Evolutionary conservation across 1,284 basidiomycete species (phyloP), one percentile per base, ranked within the genome.

Genomic region (Microbotryum silenes-acaulis): DNA sequence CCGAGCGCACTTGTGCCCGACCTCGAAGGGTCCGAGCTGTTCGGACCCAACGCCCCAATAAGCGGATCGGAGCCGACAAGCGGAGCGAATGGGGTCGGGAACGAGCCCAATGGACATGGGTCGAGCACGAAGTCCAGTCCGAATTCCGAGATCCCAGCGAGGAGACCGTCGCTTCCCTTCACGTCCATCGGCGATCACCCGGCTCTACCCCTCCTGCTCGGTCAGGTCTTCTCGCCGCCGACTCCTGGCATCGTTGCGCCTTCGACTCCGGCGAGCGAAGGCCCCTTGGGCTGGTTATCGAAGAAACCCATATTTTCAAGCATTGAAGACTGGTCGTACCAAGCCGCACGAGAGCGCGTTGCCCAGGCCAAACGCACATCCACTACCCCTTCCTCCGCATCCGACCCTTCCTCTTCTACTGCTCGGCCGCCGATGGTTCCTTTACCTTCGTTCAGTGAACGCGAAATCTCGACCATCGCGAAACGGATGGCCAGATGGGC

Each of bases 161-260:
- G 37, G 37, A 42, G 37, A 42, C 37, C 37, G 12, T 42, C 37
- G 16, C 12, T 51, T 4, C 29, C 57, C 37, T 25, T 55, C 53
- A 55, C 51, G 16, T 31, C 54, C 9, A 57, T 61, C n/a, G 52
- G 59, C 8, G 45, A 53, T 14, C 69, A 70, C 27, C 64, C 67
- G 29, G 63, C 64, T 1, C 59, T 70, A 12, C 67, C 69, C 33
- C 56, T 64, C 53, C 48, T 70, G 18, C 67, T 70, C 33, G 64
- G 67, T 2, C 67, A 69, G 25, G 59, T 56, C 31, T 68, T 70
- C 57, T 60, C 62, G 2, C 69, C 69, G 1, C 67, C 67, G 20
- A 63, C 61, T 3, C 63, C 67, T 1, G 67, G 69, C 23, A 64
- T 70, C 27, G 48, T 61, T 33, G 69, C 64, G 3, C 59, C 67